phyloP scores from a whole-genome alignment of 2,329 filamentous ascomycete species.

The Alternaria triticina region DNA sequence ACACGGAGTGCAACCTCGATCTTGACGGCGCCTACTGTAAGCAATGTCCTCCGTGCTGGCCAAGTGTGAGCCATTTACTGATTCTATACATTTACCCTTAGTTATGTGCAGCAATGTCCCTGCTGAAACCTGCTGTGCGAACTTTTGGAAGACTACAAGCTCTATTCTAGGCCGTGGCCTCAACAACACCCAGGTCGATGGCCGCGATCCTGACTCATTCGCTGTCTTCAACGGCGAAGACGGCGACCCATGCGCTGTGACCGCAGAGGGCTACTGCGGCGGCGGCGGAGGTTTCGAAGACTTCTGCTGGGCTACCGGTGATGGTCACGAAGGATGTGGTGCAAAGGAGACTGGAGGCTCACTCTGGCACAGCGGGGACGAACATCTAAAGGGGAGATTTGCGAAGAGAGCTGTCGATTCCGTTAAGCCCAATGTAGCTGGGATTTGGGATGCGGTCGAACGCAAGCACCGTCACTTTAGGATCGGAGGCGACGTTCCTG shows the following conservation, averaged over 20 bases:
- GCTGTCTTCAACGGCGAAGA: background rate
- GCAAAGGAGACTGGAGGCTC: background rate
- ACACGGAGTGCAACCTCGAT: background rate
- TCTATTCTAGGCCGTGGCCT: background rate
- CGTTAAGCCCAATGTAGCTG: background rate
- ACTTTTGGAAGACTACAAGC: background rate
- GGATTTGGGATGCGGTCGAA: background rate
- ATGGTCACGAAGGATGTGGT: background rate
- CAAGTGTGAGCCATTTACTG: background rate
- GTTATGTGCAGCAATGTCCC: background rate
- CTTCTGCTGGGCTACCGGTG: background rate
- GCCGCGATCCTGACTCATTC: background rate
- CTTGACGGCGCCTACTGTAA: background rate
- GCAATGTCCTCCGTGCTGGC: background rate
- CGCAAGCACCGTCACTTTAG: background rate
- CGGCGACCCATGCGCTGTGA: background rate
- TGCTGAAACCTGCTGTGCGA: background rate
- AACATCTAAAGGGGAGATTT: background rate
- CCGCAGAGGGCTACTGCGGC: background rate
- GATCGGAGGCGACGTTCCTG: background rate
- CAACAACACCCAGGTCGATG: background rate
- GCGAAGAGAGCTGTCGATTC: background rate
- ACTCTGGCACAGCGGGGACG: background rate
- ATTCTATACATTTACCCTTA: background rate
- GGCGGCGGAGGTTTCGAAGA: background rate